Conservation (phyloP, 1,284 basidiomycete species). For the Macrocystidia cucumis region DNA sequence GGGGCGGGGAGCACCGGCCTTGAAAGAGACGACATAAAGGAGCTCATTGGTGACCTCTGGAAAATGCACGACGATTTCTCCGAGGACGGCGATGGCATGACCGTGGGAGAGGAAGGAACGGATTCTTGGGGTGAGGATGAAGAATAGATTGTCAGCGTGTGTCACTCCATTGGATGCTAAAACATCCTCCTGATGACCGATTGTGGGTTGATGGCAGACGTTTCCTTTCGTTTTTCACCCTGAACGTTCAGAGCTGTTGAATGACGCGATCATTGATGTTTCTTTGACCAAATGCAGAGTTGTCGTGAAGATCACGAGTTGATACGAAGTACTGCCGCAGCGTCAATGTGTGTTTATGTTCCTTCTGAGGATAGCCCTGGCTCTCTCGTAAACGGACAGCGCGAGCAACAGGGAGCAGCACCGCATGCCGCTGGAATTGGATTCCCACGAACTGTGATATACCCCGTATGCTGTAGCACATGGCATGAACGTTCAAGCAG, state of each 20-base stretch:
- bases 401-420: too few relatives aligned
- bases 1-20: constrained; percentile 24
- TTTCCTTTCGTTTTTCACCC: neutral
- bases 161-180: neutral
- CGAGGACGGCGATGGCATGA: constrained; percentile 19
- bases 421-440: too few relatives aligned
- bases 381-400: too few relatives aligned
- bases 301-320: neutral
- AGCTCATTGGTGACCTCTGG: constrained; percentile 45
- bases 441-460: too few relatives aligned
- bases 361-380: too few relatives aligned
- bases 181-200: neutral
- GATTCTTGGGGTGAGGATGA: constrained; percentile 12
- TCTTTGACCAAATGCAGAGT: neutral
- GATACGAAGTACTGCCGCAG: constrained; percentile 1
- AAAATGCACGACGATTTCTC: constrained; percentile 37
- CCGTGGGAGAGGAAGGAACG: constrained; percentile 15
- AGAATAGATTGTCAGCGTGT: constrained; percentile 1
- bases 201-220: neutral
- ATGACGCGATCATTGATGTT: neutral
- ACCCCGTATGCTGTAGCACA: too few relatives aligned
- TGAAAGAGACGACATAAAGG: constrained; percentile 40
- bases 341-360: too few relatives aligned
- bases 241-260: neutral
- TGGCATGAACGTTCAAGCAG: too few relatives aligned